Evolutionary conservation across 768 basidiomycete genomes (phyloP).

Genomic region (Mrakia hoshinonis): DNA sequence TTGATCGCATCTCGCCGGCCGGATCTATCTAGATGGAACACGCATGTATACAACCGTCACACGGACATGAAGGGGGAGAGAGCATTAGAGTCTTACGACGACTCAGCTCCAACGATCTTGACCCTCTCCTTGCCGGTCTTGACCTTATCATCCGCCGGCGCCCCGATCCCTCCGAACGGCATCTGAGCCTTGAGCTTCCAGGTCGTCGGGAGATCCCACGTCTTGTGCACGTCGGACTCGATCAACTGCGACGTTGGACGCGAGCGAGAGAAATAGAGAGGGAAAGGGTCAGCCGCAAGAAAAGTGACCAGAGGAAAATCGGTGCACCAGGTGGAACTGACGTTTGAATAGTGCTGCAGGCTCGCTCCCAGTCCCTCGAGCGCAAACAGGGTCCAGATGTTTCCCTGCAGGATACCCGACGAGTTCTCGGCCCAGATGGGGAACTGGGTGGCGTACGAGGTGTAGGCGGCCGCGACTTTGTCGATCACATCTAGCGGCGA

Average conservation of each 20-base stretch:
- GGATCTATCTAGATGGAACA: too few relatives aligned
- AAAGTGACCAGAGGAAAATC: too few relatives aligned
- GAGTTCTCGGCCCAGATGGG: slow-evolving; percentile 37
- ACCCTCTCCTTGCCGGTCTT: slow-evolving; percentile 28
- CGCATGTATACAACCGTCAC: too few relatives aligned
- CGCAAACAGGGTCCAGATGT: slow-evolving; percentile 41
- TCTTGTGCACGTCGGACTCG: slow-evolving; percentile 28
- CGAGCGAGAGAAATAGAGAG: not conserved
- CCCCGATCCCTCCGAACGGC: slow-evolving; percentile 40
- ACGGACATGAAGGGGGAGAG: too few relatives aligned
- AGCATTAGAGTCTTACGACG: not conserved
- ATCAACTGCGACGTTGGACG: slow-evolving; percentile 25
- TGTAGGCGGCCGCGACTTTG: slow-evolving; percentile 30
- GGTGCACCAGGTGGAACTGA: too few relatives aligned
- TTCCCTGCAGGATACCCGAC: slow-evolving; percentile 39
- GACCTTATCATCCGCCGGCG: slow-evolving; percentile 39
- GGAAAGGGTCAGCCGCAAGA: not conserved
- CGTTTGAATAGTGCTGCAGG: slow-evolving; percentile 33
- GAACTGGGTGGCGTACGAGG: slow-evolving; percentile 30
- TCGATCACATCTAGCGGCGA: slow-evolving; percentile 21
- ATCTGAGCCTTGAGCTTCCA: slow-evolving; percentile 32
- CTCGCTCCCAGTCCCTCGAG: slow-evolving; percentile 41
- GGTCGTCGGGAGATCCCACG: slow-evolving; percentile 30
- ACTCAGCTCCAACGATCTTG: slow-evolving; percentile 27
- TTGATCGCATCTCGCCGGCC: too few relatives aligned